Percentiles rank a stretch among this genome's conserved stretches.
Conservation (phyloP, 805 yeast genomes). For the Debaryomyces hansenii region DNA sequence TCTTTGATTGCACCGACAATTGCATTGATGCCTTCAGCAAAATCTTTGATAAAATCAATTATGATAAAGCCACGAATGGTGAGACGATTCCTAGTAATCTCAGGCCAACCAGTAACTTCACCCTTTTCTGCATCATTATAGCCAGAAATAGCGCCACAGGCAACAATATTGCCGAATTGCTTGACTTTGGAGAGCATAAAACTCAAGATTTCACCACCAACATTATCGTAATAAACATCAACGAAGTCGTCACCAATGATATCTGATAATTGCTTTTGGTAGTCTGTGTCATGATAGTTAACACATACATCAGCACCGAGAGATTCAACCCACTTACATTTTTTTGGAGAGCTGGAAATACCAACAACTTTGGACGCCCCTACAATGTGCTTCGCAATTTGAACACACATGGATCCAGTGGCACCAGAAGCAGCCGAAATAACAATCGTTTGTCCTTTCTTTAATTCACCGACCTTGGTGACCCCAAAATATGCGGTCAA, state of each 20-base stretch:
- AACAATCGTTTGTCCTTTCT: constrained; percentile 46
- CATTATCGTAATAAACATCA: constrained; percentile 60
- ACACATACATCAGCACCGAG: constrained; percentile 54
- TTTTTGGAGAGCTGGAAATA: constrained; percentile 59
- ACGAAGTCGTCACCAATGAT: constrained; percentile 47
- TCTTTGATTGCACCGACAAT: constrained; percentile 35
- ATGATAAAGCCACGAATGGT: constrained; percentile 55
- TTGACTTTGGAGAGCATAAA: constrained; percentile 40
- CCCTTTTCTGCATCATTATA: constrained; percentile 46
- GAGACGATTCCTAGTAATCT: constrained; percentile 51
- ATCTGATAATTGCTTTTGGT: constrained; percentile 21
- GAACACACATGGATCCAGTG: constrained; percentile 61
- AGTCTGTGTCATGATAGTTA: constrained; percentile 42
- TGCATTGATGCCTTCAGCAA: constrained; percentile 35
- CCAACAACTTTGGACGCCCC: constrained; percentile 60
- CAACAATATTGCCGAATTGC: constrained; percentile 46
- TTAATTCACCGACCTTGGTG: constrained; percentile 47
- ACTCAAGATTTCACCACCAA: constrained; percentile 61
- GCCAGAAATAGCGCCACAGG: constrained; percentile 64
- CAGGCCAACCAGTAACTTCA: constrained; percentile 39
- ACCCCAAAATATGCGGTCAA: constrained; percentile 63
- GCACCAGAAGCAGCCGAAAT: constrained; percentile 73
- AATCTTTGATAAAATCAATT: constrained; percentile 33
- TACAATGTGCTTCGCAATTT: constrained; percentile 52
- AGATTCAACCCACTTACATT: constrained; percentile 52